Evolutionary conservation across 441 rosid species (phyloP).

Genomic region (Pelargonium australe): DNA sequence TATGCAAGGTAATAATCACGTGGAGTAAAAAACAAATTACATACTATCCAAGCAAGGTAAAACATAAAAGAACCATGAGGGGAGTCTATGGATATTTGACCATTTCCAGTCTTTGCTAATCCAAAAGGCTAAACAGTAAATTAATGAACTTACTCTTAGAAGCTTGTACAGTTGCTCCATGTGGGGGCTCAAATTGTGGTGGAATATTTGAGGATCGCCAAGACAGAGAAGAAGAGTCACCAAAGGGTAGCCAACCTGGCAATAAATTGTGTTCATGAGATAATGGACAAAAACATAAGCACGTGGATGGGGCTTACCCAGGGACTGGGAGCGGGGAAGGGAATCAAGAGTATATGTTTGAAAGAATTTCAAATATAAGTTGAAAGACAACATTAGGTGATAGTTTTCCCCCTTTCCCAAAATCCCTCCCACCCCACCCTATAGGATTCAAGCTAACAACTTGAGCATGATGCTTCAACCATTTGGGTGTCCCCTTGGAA

Average conservation of each 20-base stretch:
- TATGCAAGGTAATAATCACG: background rate
- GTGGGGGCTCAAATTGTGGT: constrained; percentile 73
- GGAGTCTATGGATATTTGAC: background rate
- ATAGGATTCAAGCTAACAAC: too few species aligned
- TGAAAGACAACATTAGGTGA: background rate
- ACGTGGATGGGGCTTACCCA: background rate
- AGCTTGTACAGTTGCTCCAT: constrained; percentile 99
- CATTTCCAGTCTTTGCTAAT: constrained; percentile 11
- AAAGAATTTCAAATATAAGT: background rate
- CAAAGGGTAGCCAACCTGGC: constrained; percentile 95
- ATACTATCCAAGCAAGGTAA: constrained; percentile 3
- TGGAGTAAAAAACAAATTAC: too few species aligned
- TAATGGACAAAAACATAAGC: constrained; percentile 17
- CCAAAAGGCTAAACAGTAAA: constrained; percentile 13
- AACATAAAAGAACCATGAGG: constrained; percentile 1
- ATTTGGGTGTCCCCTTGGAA: too few species aligned
- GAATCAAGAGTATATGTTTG: background rate
- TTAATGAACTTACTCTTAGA: constrained; percentile 64
- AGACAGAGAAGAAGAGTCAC: constrained; percentile 99
- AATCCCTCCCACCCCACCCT: too few species aligned
- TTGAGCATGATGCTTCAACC: too few species aligned
- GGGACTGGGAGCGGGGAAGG: background rate
- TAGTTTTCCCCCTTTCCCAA: too few species aligned
- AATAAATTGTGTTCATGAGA: constrained; percentile 24
- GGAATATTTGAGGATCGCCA: constrained; percentile 94